Conservation (phyloP, 805 yeast genomes). For the Starmerella stigmatis region DNA sequence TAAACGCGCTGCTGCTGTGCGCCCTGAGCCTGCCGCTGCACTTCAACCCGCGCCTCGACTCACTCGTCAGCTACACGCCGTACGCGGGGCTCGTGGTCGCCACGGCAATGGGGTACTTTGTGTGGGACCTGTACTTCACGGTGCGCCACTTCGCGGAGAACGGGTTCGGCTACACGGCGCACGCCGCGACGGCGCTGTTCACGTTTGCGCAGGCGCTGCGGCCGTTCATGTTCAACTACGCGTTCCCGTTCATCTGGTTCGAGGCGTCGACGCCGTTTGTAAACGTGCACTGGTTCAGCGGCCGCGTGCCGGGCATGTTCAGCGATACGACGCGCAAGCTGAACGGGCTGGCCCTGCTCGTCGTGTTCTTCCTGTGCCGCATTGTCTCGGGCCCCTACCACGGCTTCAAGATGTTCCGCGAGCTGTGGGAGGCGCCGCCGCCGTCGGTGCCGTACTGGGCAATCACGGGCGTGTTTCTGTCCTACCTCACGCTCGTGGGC, state of each 20-base stretch:
- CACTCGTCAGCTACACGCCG: conserved; percentile 61
- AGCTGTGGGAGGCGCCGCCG: conserved; percentile 25
- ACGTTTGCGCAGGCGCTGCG: conserved; percentile 55
- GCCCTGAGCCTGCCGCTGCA: conserved; percentile 53
- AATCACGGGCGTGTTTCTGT: conserved; percentile 40
- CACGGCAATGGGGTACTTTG: conserved; percentile 70
- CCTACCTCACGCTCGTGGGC: conserved; percentile 53
- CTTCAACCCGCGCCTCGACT: conserved; percentile 45
- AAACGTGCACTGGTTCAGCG: conserved; percentile 83
- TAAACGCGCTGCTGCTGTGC: conserved; percentile 65
- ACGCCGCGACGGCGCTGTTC: conserved; percentile 69
- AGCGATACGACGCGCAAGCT: conserved; percentile 43
- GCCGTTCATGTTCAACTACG: conserved; percentile 73
- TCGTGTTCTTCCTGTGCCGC: conserved; percentile 65
- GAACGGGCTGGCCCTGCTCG: conserved; percentile 63
- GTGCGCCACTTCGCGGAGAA: conserved; percentile 50
- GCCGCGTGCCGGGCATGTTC: conserved; percentile 62
- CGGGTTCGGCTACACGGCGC: conserved; percentile 73
- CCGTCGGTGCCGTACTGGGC: conserved; percentile 38
- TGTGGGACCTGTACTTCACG: conserved; percentile 82
- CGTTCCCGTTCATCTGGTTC: conserved; percentile 71
- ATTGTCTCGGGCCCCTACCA: conserved; percentile 82
- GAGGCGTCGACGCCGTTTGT: conserved; percentile 93
- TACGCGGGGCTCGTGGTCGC: conserved; percentile 66
- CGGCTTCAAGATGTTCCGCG: conserved; percentile 36